Percentiles rank a stretch among this genome's conserved stretches.
phyloP scores from a whole-genome alignment of 2,329 filamentous ascomycete species.

The Nemania serpens region DNA sequence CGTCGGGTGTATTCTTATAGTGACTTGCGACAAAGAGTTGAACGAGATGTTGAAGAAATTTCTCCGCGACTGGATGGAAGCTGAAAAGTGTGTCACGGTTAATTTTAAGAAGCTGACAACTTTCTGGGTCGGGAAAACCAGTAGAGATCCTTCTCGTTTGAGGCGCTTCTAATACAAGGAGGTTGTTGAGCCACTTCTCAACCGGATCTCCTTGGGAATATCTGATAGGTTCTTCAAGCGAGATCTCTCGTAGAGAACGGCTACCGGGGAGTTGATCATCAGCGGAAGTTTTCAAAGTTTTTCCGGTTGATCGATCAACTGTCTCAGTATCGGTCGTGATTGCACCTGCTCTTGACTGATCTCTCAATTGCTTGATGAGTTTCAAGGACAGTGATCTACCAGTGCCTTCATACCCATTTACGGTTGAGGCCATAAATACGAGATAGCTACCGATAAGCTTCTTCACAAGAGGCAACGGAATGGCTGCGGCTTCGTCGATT shows the following conservation, averaged over 20 bases:
- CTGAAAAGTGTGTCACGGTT: constrained; percentile 98
- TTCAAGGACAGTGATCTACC: constrained; percentile 94
- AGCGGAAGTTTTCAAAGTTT: constrained; percentile 62
- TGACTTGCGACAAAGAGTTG: constrained; percentile 94
- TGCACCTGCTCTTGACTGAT: constrained; percentile 76
- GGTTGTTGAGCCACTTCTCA: constrained; percentile 93
- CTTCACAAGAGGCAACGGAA: constrained; percentile 86
- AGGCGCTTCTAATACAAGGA: constrained; percentile 92
- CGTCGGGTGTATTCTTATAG: constrained; percentile 97
- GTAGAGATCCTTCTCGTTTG: constrained; percentile 75
- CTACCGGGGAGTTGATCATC: constrained; percentile 65
- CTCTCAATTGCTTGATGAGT: constrained; percentile 93
- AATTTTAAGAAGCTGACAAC: constrained; percentile 90
- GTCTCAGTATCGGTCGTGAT: constrained; percentile 64
- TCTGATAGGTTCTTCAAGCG: constrained; percentile 89
- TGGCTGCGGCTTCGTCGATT: constrained; percentile 96
- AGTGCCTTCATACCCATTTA: constrained; percentile 98
- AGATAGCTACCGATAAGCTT: constrained; percentile 97
- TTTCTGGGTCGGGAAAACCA: constrained; percentile 85
- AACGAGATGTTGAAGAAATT: constrained; percentile 98
- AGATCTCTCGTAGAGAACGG: constrained; percentile 87
- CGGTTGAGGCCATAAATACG: constrained; percentile 98
- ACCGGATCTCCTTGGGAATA: constrained; percentile 90
- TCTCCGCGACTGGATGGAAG: constrained; percentile 95
- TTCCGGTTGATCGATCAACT: constrained; percentile 79